These are phyloP conservation scores for Westerdykella aurantiaca DNA, from an alignment of 2,329 filamentous ascomycete genomes.

Conservation along the genomic window DNA sequence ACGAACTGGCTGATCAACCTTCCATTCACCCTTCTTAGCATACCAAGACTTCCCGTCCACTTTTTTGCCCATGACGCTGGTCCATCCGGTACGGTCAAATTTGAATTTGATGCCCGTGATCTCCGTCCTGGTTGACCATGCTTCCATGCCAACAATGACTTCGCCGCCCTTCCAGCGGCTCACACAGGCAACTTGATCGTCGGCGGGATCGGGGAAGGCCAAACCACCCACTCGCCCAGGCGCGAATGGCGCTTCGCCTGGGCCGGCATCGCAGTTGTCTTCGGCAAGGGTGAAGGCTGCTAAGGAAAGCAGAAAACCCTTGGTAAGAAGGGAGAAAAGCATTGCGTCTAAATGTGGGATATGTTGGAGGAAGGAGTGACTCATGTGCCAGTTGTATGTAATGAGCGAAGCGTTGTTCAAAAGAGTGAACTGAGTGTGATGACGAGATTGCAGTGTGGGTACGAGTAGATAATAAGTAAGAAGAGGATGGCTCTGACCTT, in stretches of 20 bases:
- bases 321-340: conserved; percentile 1
- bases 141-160: conserved; percentile 1
- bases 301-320: neutral
- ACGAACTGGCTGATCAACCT: neutral
- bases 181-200: conserved; percentile 1
- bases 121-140: conserved; percentile 1
- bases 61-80: neutral
- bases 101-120: conserved; percentile 2
- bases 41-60: neutral
- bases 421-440: neutral
- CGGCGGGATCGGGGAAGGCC: neutral
- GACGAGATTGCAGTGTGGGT: neutral
- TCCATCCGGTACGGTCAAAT: neutral
- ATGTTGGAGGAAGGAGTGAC: neutral
- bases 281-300: conserved; percentile 1
- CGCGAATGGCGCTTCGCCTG: neutral
- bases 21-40: neutral
- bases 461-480: no score
- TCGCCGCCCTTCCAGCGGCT: neutral
- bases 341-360: neutral
- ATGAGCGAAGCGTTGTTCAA: no score
- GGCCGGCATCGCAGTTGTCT: neutral
- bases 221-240: neutral
- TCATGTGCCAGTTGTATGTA: neutral
- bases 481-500: no score